Evolutionary conservation across 2,329 filamentous ascomycete genomes (phyloP), one percentile per base, ranked within the genome.

Genomic region (Aureobasidium sp.): DNA sequence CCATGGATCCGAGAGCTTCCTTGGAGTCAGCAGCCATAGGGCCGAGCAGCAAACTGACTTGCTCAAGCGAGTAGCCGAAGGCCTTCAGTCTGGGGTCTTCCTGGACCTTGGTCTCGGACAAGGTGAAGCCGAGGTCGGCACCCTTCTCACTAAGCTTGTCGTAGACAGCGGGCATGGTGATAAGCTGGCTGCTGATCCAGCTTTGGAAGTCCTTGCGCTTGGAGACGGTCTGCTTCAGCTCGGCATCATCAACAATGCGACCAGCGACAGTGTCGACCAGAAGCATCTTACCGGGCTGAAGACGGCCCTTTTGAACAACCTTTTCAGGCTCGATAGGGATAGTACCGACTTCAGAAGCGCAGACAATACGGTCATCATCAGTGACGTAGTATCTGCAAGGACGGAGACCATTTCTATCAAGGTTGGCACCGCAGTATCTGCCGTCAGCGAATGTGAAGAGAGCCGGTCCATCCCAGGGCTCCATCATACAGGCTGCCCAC

Each of bases 401-500:
- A 69, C 93, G 87, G 59, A 97, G 84, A 77, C 93, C 93, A 72
- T 97, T 97, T 76, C 93, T 87, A 78, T 97, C 93, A 27, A 97
- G 83, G 75, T 97, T 97, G 68, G 93, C 93, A 83, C 93, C 93
- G 71, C 93, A 97, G 82, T 94, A 97, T 65, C 93, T 87, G 65
- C 93, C 93, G 74, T 97, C 93, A 31, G 93, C 91, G 77, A 97
- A 97, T 7, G 92, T 97, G 81, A 97, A 97, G 36, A 97, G 85
- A 62, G 93, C 93, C 37, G 93, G 93, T 20, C 93, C 93, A 76
- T 97, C 93, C 93, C 93, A 97, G 17, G 93, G 92, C 80, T 97
- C 93, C 93, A 97, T 97, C 81, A 96, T 89, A 76, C 93, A 97
- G 67, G 91, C 92, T 70, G 93, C 93, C 91, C 93, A 97, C 76